Base-by-base conservation (phyloP, 257 asterid genomes). In the Lantana camara region DNA sequence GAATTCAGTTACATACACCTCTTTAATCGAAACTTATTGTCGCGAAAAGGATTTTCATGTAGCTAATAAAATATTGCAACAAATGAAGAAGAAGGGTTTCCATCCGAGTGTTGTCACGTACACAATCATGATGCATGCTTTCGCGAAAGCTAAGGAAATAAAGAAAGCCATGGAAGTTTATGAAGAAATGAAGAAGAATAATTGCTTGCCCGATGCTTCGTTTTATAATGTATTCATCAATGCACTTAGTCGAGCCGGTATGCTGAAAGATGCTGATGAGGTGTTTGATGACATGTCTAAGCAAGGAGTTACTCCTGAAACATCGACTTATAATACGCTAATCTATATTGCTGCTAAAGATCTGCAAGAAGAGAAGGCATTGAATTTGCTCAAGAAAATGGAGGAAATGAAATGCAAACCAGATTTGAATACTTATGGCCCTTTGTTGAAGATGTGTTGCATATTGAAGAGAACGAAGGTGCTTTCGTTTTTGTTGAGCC, bases 371-470 rank as follows among this genome's bases (percentile, higher is more conserved):
- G 97, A 85, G 82, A 89, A 86, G 67, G 95, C 99, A 38, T 77
- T 90, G 13, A 77, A 37, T 63, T 50, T 87, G 44, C 90, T 94
- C 16, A 50, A 63, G 75, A 70, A 58, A 64, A 85, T 94, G 99
- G 96, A 88, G 64, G 90, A 79, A 75, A 67, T 49, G 54, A 38
- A 14, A 14, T 77, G 85, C 71, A 84, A 82, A 80, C 96, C 96
- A n/a, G 82, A 90, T 70, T 62, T 73, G 27, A 53, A 62, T 41
- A 88, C 97, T 27, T 94, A 90, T 23, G 71, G 66, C 0, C 99
- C 97, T 3, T 64, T 94, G 54, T 40, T 94, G 77, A 94, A 90
- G 71, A 82, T 94, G 99, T 90, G 97, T 72, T 94, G 95, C 75
- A 84, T 58, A 57, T 55, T 88, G 82, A 79, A 69, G 27, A 82